These are phyloP conservation scores for Austroboletus novae-zelandiae DNA, from an alignment of 1,284 basidiomycete genomes.

Conservation along the genomic window DNA sequence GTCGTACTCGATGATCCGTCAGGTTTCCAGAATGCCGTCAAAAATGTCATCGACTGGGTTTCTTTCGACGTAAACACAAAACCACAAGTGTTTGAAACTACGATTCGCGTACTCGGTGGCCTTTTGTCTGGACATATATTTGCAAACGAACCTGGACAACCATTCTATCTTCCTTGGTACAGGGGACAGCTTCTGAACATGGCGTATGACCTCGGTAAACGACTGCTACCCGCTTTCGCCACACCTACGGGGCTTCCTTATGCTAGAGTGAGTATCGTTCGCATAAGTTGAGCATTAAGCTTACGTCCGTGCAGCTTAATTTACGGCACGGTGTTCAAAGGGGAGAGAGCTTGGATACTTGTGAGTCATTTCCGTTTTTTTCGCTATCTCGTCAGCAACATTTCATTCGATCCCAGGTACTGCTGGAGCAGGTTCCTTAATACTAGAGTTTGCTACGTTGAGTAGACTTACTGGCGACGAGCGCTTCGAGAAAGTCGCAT, in stretches of 20 bases:
- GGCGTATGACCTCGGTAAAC: slow-evolving; percentile 81
- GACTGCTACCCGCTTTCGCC: slow-evolving; percentile 84
- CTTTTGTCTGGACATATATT: slow-evolving; percentile 85
- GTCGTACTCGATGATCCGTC: slow-evolving; percentile 71
- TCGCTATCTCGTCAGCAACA: not conserved
- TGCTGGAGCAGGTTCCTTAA: slow-evolving; percentile 88
- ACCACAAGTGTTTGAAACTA: slow-evolving; percentile 91
- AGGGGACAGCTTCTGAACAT: slow-evolving; percentile 70
- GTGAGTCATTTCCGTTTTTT: slow-evolving; percentile 43
- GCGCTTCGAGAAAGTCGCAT: slow-evolving; percentile 80
- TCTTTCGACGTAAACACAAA: slow-evolving; percentile 87
- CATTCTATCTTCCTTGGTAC: slow-evolving; percentile 78
- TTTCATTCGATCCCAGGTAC: slow-evolving; percentile 53
- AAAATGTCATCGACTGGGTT: slow-evolving; percentile 72
- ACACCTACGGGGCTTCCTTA: slow-evolving; percentile 88
- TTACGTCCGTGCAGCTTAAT: slow-evolving; percentile 54
- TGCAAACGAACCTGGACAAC: slow-evolving; percentile 60
- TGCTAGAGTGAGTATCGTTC: slow-evolving; percentile 61
- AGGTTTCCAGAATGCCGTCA: slow-evolving; percentile 76
- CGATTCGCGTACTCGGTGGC: slow-evolving; percentile 86
- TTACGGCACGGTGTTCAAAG: slow-evolving; percentile 66
- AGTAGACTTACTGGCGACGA: slow-evolving; percentile 86
- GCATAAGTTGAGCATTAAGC: not conserved
- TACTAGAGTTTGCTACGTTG: slow-evolving; percentile 90
- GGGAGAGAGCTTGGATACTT: slow-evolving; percentile 76